A percentile compares a stretch with the other conserved stretches of the same genome.
phyloP scores from a whole-genome alignment of 345 rosid genomes.

The Eucalyptus melliodora region DNA sequence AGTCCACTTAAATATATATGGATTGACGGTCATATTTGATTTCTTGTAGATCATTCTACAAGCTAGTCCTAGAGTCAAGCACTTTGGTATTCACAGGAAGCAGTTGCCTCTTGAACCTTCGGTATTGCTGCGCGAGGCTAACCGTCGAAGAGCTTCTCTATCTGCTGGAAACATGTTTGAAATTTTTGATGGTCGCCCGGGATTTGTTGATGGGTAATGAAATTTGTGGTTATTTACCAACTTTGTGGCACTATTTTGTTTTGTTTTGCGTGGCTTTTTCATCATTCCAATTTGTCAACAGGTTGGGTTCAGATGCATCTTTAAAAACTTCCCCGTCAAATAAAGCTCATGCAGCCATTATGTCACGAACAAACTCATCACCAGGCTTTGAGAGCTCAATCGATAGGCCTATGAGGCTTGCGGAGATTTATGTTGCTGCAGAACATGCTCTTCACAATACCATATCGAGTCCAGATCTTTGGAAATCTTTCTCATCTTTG shows the following conservation, averaged over 20 bases:
- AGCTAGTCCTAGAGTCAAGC: slow-evolving; percentile 54
- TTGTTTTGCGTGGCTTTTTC: not conserved
- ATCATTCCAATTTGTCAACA: not conserved
- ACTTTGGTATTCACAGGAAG: slow-evolving; percentile 82
- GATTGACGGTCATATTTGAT: not conserved
- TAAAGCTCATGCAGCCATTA: slow-evolving; percentile 30
- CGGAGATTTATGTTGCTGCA: slow-evolving; percentile 92
- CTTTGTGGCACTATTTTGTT: not conserved
- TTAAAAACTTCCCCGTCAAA: slow-evolving; percentile 13
- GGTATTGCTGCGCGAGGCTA: slow-evolving; percentile 89
- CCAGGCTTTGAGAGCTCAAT: slow-evolving; percentile 80
- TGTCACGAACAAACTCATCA: slow-evolving; percentile 70
- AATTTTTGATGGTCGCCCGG: slow-evolving; percentile 45
- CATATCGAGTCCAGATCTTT: slow-evolving; percentile 59
- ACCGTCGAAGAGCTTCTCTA: slow-evolving; percentile 90
- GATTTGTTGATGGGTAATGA: slow-evolving; percentile 64
- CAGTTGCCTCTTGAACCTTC: slow-evolving; percentile 95
- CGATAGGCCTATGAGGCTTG: slow-evolving; percentile 92
- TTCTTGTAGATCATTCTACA: slow-evolving; percentile 69
- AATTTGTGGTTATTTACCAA: not conserved
- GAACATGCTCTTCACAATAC: slow-evolving; percentile 71
- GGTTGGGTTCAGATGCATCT: slow-evolving; percentile 8
- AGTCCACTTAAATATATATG: not conserved
- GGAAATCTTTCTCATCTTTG: slow-evolving; percentile 65
- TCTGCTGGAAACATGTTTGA: slow-evolving; percentile 87